phyloP scores from a whole-genome alignment of 106 monocot genomes.

The Gastrodia elata region DNA sequence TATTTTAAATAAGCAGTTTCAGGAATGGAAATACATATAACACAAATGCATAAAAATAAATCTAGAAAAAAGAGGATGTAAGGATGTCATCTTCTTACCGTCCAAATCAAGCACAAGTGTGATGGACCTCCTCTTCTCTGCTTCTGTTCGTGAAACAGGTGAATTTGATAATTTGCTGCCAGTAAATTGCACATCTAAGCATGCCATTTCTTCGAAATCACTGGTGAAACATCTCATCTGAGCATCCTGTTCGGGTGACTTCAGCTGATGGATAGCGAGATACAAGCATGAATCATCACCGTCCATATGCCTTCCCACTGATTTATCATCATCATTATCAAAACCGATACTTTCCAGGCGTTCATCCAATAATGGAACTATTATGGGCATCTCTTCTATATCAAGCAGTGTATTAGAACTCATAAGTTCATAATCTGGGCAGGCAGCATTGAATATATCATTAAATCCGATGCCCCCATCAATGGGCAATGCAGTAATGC shows the following conservation, averaged over 20 bases:
- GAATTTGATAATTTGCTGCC: slow-evolving; percentile 34
- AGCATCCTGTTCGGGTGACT: slow-evolving; percentile 26
- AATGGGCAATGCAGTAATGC: slow-evolving; percentile 22
- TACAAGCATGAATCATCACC: slow-evolving; percentile 28
- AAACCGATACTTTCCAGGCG: slow-evolving; percentile 9
- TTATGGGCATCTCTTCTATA: slow-evolving; percentile 31
- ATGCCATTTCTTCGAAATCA: slow-evolving; percentile 17
- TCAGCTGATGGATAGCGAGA: slow-evolving; percentile 3
- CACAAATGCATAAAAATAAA: background rate
- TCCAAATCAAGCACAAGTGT: slow-evolving; percentile 11
- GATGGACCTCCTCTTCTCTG: background rate
- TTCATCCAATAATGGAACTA: slow-evolving; percentile 41
- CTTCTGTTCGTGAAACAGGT: background rate
- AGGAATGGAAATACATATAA: background rate
- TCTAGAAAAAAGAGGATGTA: background rate
- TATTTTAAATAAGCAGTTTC: slow-evolving; percentile 2
- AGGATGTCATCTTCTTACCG: background rate
- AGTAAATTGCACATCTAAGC: slow-evolving; percentile 39
- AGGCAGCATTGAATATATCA: slow-evolving; percentile 15
- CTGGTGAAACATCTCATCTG: slow-evolving; percentile 15
- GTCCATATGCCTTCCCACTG: slow-evolving; percentile 13
- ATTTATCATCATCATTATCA: slow-evolving; percentile 26
- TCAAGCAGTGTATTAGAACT: slow-evolving; percentile 36
- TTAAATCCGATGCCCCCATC: slow-evolving; percentile 32
- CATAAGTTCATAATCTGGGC: slow-evolving; percentile 25